Evolutionary conservation across 2,329 filamentous ascomycete genomes (phyloP), one percentile per base, ranked within the genome.

Genomic region (Eutypella sp.): DNA sequence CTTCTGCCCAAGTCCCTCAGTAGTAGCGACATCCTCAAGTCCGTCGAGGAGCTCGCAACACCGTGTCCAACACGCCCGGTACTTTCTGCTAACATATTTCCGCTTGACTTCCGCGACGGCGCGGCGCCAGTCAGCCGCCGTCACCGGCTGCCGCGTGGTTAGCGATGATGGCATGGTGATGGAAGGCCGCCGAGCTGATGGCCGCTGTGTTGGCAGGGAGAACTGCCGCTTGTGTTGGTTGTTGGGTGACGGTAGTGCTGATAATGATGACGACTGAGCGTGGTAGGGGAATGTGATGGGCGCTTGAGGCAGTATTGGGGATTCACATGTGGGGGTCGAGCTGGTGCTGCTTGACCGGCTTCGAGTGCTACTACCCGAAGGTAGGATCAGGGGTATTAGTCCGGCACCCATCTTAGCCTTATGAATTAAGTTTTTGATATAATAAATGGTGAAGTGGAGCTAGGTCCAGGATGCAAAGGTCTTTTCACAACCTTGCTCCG

Each of bases 31-130:
- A 29, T 29, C 8, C 10, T 69, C 72, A 41, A 74, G 61, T 46
- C 68, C 71, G 36, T 73, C 69, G 27, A 82, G 58, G 31, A 81
- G 71, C 55, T 80, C 75, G 40, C 65, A 67, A 58, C 78, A 82
- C 38, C 72, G 66, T 23, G 71, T 63, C 33, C 73, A 73, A 61
- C 79, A 82, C 7, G 72, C 70, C 9, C 75, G 71, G 54, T 78
- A 80, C 46, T 71, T 69, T 46, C 68, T 69, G 54, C 68, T 69
- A 18, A 73, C 52, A 50, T 79, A 79, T 47, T 76, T 73, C 41
- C 67, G 64, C 68, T 81, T 82, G 50, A 81, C 68, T 31, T 80
- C 75, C 19, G 65, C 59, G 44, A 82, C 67, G 5, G 72, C 63
- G 42, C 63, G 67, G 50, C 66, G 72, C 79, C 79, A 82, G 40